A percentile compares a stretch with the other conserved stretches of the same genome.
phyloP scores from a whole-genome alignment of 2,329 filamentous ascomycete species.

The Sordariomycetes sp. region DNA sequence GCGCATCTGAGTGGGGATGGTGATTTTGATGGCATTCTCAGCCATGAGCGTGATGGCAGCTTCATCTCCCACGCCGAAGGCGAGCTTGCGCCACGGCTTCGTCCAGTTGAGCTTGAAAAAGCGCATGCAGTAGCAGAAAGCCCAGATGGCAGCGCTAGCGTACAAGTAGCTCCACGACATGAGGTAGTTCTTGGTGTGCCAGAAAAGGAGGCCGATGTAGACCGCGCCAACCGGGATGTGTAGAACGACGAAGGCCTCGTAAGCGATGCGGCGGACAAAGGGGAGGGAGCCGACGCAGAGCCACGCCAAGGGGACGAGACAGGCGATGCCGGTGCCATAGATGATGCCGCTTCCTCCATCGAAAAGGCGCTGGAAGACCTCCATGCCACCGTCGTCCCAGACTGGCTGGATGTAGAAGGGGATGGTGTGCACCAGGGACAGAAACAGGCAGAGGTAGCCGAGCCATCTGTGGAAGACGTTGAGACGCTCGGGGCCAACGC shows the following conservation, averaged over 20 bases:
- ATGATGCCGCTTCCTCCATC: slow-evolving; percentile 55
- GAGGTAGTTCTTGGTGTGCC: slow-evolving; percentile 91
- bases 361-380: slow-evolving; percentile 63
- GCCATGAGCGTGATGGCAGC: slow-evolving; percentile 82
- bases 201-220: slow-evolving; percentile 81
- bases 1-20: slow-evolving; percentile 82
- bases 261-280: slow-evolving; percentile 65
- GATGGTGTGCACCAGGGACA: slow-evolving; percentile 75
- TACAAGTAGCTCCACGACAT: slow-evolving; percentile 86
- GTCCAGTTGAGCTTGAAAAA: slow-evolving; percentile 87
- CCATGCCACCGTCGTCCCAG: slow-evolving; percentile 68
- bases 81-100: slow-evolving; percentile 60
- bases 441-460: slow-evolving; percentile 74
- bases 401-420: slow-evolving; percentile 87
- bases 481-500: slow-evolving; percentile 83
- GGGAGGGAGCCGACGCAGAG: slow-evolving; percentile 81
- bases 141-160: slow-evolving; percentile 71
- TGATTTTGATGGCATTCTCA: slow-evolving; percentile 92
- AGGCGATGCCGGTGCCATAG: slow-evolving; percentile 80
- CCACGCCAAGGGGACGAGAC: slow-evolving; percentile 71
- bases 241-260: slow-evolving; percentile 75
- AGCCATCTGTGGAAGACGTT: slow-evolving; percentile 93
- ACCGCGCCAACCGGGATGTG: slow-evolving; percentile 75
- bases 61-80: slow-evolving; percentile 85
- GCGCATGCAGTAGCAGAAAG: slow-evolving; percentile 62